Base-by-base conservation (phyloP, 2,329 filamentous ascomycete species). In the Phialophora verrucosa region DNA sequence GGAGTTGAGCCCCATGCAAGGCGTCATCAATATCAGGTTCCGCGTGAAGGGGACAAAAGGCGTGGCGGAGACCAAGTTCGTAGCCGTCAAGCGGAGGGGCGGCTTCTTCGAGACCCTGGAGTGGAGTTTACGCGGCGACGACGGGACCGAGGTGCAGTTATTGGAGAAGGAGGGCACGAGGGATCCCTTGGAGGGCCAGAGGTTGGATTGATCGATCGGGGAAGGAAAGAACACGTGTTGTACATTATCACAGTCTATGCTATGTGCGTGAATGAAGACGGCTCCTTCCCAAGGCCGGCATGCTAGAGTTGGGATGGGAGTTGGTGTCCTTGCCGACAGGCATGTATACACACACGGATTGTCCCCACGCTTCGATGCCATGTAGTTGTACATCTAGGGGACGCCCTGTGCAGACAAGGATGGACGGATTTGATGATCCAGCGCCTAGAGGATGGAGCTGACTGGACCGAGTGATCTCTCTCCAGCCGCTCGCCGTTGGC, bases 1-100 rank as follows among this genome's bases (percentile, higher is more conserved):
- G 68, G 88, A 92, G 82, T 91, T 99, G 85, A 96, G 97, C 81
- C 94, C 97, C 83, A 80, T 98, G 77, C 92, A 94, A 79, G 95
- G 95, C 27, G 84, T 88, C 73, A 97, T 99, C 77, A 85, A 98
- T 83, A 91, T 99, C 66, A 82, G 81, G 63, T 98, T 97, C 78
- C 85, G 87, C 80, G 95, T 99, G 31, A 92, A 91, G 80, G 95
- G 95, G 49, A 91, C 88, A 32, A 88, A 84, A 76, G 82, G 80
- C 65, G 81, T 83, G 72, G 95, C 88, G 7, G 84, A 88, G 76
- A 95, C 97, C 86, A 86, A 87, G 75, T 96, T 99, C 79, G 86
- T 84, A 72, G 95, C 91, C 81, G 83, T 86, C 76, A 85, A 86
- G 58, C 12, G 20, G 27, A 85, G 86, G 71, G 86, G 86, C 77